Percentiles rank a stretch among this genome's conserved stretches.
Evolutionary conservation across 495 filamentous ascomycete species (phyloP).

Genomic region (Durotheca rogersii): DNA sequence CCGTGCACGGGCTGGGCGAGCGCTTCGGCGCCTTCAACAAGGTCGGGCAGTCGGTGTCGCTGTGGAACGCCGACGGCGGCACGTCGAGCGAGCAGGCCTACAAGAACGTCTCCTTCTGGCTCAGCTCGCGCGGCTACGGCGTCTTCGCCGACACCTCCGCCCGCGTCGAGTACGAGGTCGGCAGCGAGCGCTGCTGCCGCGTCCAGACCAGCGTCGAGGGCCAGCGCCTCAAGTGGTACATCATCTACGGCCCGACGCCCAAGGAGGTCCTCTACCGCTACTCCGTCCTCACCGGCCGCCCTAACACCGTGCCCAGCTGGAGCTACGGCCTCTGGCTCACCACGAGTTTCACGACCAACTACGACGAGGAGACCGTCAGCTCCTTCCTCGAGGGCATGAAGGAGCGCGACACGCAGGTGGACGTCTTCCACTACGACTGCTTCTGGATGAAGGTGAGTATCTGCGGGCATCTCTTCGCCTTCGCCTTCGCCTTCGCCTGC

Average conservation of each 20-base stretch:
- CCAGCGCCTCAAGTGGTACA: slow-evolving; percentile 61
- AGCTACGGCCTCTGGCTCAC: slow-evolving; percentile 71
- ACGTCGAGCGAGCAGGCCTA: slow-evolving; percentile 71
- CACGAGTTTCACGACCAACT: slow-evolving; percentile 69
- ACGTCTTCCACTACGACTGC: slow-evolving; percentile 71
- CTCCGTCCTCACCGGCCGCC: slow-evolving; percentile 59
- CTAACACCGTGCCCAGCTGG: slow-evolving; percentile 64
- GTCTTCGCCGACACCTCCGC: slow-evolving; percentile 67
- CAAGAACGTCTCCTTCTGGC: slow-evolving; percentile 72
- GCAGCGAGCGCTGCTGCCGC: slow-evolving; percentile 64
- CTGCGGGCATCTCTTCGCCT: too few relatives aligned
- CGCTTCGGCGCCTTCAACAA: slow-evolving; percentile 70
- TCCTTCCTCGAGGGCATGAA: slow-evolving; percentile 68
- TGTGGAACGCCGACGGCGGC: slow-evolving; percentile 74
- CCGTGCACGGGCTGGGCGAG: slow-evolving; percentile 68
- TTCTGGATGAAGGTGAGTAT: slow-evolving; percentile 55
- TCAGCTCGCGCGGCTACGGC: slow-evolving; percentile 67
- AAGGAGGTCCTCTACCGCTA: slow-evolving; percentile 68
- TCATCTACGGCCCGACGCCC: slow-evolving; percentile 66
- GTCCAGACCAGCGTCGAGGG: slow-evolving; percentile 64
- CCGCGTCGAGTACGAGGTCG: slow-evolving; percentile 63
- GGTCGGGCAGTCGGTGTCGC: slow-evolving; percentile 64
- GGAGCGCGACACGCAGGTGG: slow-evolving; percentile 62
- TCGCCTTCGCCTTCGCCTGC: not conserved
- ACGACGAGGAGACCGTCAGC: slow-evolving; percentile 66